Percentiles rank a stretch among this genome's conserved stretches.
These are phyloP conservation scores for Aristolochia fimbriata DNA, from an alignment of 164 flowering plant genomes.

Conservation along the genomic window DNA sequence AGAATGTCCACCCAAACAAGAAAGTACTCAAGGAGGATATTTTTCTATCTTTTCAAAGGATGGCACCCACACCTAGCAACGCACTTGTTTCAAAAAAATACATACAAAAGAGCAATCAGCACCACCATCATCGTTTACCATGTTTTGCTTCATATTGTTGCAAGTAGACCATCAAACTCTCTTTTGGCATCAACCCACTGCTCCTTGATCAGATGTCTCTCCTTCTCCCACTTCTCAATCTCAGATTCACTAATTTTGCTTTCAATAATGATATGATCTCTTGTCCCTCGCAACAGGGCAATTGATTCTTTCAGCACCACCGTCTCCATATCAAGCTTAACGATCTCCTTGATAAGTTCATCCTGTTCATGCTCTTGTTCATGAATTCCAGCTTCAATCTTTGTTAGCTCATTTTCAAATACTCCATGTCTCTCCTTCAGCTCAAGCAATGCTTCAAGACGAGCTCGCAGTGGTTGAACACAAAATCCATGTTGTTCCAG, in stretches of 20 bases:
- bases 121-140: too few species aligned
- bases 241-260: neutral
- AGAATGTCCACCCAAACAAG: too few species aligned
- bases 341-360: neutral
- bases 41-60: too few species aligned
- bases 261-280: neutral
- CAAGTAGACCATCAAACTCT: neutral
- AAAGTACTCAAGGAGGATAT: too few species aligned
- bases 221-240: neutral
- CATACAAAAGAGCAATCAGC: too few species aligned
- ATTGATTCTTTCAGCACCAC: neutral
- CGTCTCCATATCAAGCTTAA: neutral
- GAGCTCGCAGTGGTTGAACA: neutral
- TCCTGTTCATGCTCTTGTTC: neutral
- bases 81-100: too few species aligned
- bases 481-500: conserved; percentile 1
- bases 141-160: neutral
- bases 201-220: neutral
- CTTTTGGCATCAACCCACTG: neutral
- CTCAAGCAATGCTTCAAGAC: neutral
- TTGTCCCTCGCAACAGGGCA: neutral
- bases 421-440: neutral
- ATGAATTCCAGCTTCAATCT: neutral
- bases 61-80: too few species aligned
- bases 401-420: neutral